These are phyloP conservation scores for Ophiostoma himal-ulmi DNA, from an alignment of 2,329 filamentous ascomycete species.

Conservation along the genomic window DNA sequence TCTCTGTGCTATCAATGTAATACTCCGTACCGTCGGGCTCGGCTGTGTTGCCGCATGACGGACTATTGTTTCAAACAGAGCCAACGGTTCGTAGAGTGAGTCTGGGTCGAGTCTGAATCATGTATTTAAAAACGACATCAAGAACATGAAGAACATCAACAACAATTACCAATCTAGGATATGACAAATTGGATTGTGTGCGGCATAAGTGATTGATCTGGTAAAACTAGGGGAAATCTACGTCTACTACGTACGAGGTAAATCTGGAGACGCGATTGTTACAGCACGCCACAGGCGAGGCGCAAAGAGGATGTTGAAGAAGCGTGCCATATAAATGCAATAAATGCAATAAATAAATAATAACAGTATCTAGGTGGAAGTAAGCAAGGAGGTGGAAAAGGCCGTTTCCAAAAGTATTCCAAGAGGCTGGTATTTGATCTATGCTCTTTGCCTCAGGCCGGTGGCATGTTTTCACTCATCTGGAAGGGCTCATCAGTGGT, in stretches of 20 bases:
- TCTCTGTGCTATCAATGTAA: not conserved
- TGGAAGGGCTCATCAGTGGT: not conserved
- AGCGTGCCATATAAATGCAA: not conserved
- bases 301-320: constrained; percentile 1
- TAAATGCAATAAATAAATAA: not conserved
- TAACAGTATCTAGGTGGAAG: not conserved
- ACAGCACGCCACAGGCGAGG: constrained; percentile 2
- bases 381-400: not conserved
- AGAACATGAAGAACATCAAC: not conserved
- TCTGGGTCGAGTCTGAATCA: not conserved
- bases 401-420: not conserved
- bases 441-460: not conserved
- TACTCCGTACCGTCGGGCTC: not conserved
- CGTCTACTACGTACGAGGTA: not conserved
- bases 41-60: not conserved
- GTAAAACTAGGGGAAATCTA: not conserved
- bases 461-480: not conserved
- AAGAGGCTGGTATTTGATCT: not conserved
- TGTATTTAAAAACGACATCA: not conserved
- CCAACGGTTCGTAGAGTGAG: not conserved
- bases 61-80: not conserved
- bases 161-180: not conserved
- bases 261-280: not conserved
- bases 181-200: constrained; percentile 2
- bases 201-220: not conserved